Conservation (phyloP, 1,284 basidiomycete species). For the Schizophyllum amplum region DNA sequence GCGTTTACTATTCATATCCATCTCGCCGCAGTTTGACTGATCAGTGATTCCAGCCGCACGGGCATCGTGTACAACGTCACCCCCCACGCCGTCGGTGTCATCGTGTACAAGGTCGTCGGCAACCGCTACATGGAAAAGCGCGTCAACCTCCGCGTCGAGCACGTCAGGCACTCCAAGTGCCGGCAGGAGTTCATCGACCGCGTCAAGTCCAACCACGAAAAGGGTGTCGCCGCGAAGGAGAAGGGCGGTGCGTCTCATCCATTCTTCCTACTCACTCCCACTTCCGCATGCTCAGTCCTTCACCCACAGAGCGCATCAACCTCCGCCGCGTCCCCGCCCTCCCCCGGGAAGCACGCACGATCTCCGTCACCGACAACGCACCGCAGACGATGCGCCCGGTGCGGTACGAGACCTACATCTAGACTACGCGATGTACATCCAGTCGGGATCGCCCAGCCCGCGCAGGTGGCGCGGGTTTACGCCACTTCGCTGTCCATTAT, state of each 20-base stretch:
- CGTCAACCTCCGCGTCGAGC: conserved; percentile 98
- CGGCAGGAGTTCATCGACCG: conserved; percentile 97
- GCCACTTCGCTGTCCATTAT: neutral
- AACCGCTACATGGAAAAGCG: conserved; percentile 99
- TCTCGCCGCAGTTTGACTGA: neutral
- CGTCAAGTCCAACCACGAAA: conserved; percentile 88
- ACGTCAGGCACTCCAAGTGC: conserved; percentile 97
- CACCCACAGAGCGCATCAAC: conserved; percentile 61
- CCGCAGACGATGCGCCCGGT: conserved; percentile 92
- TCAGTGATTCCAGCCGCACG: conserved; percentile 59
- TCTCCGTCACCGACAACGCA: conserved; percentile 72
- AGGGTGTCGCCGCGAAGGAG: conserved; percentile 80
- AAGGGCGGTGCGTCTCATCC: conserved; percentile 76
- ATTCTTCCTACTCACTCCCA: conserved; percentile 1
- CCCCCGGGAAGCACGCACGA: conserved; percentile 76
- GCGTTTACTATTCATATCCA: conserved; percentile 22
- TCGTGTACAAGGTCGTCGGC: conserved; percentile 98
- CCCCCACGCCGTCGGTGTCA: conserved; percentile 90
- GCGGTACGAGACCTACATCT: conserved; percentile 85
- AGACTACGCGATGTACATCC: too few relatives aligned
- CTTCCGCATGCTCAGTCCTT: conserved; percentile 5
- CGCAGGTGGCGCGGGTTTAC: neutral
- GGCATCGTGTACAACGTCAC: conserved; percentile 99
- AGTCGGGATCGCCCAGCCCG: neutral
- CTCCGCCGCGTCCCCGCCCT: conserved; percentile 84